Conservation (phyloP, 164 flowering plant genomes). For the Cinnamomum micranthum region DNA sequence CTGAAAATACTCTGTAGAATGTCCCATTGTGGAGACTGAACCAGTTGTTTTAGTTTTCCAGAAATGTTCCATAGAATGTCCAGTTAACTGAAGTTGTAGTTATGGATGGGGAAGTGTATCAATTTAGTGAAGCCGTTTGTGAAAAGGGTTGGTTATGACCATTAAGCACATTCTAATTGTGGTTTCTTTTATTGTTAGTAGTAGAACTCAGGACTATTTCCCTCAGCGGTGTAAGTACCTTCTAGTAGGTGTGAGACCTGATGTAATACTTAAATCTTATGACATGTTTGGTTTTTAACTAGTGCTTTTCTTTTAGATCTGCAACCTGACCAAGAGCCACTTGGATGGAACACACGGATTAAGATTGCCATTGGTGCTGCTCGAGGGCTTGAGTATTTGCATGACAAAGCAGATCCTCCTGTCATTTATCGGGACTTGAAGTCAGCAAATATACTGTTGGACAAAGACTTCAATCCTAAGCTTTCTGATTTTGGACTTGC, state of each 20-base stretch:
- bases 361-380: conserved; percentile 81
- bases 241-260: background rate
- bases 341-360: conserved; percentile 67
- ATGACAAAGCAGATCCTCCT: conserved; percentile 65
- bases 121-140: too few species aligned
- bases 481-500: conserved; percentile 91
- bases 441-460: conserved; percentile 81
- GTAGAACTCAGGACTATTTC: too few species aligned
- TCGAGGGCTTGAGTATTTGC: conserved; percentile 75
- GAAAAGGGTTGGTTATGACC: too few species aligned
- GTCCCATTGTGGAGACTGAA: too few species aligned
- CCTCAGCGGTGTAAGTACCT: too few species aligned
- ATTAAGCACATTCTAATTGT: too few species aligned
- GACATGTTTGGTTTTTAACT: background rate
- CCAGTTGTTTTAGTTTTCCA: too few species aligned
- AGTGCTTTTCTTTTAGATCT: conserved; percentile 31
- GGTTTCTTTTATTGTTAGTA: too few species aligned
- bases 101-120: too few species aligned
- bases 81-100: too few species aligned
- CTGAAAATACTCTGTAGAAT: too few species aligned
- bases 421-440: conserved; percentile 82
- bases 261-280: background rate
- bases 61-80: too few species aligned
- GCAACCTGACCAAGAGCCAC: conserved; percentile 35
- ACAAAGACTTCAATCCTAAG: conserved; percentile 63